phyloP scores from a whole-genome alignment of 169 alveolate species.

The Eimeria sp. region DNA sequence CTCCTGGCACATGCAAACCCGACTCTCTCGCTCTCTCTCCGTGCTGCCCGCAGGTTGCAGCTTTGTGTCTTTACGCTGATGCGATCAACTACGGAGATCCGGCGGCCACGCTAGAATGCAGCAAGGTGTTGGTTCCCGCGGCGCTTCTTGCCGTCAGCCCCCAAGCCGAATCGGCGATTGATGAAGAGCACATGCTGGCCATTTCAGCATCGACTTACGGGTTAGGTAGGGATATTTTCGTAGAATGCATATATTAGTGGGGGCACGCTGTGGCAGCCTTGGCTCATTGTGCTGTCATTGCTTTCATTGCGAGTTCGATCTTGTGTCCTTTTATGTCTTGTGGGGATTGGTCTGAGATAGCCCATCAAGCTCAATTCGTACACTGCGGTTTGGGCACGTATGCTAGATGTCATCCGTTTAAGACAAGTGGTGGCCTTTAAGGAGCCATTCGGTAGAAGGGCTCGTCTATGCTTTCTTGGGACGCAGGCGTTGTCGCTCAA shows the following conservation, averaged over 20 bases:
- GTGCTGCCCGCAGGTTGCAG: conserved; percentile 59
- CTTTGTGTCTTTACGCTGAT: conserved; percentile 81
- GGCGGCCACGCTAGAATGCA: conserved; percentile 39
- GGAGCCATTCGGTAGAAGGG: not conserved
- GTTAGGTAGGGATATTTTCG: conserved; percentile 44
- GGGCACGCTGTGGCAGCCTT: not conserved
- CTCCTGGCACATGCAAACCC: not conserved
- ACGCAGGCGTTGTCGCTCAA: conserved; percentile 77
- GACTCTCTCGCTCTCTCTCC: not conserved
- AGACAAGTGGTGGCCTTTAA: not conserved
- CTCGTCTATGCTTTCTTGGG: not conserved
- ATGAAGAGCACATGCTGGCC: conserved; percentile 71
- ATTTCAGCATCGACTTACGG: conserved; percentile 80
- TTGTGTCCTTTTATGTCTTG: not conserved
- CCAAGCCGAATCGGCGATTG: conserved; percentile 24
- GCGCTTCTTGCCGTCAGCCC: conserved; percentile 78
- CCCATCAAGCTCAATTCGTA: not conserved
- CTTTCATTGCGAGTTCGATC: not conserved
- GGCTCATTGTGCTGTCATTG: not conserved
- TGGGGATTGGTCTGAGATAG: not conserved
- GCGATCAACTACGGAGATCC: conserved; percentile 76
- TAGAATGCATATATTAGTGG: not conserved
- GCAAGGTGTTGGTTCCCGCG: conserved; percentile 67
- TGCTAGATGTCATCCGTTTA: not conserved
- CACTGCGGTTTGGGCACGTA: not conserved